A percentile compares a stretch with the other conserved stretches of the same genome.
phyloP scores from a whole-genome alignment of 2,329 filamentous ascomycete genomes.

The Daldinia sp. region DNA sequence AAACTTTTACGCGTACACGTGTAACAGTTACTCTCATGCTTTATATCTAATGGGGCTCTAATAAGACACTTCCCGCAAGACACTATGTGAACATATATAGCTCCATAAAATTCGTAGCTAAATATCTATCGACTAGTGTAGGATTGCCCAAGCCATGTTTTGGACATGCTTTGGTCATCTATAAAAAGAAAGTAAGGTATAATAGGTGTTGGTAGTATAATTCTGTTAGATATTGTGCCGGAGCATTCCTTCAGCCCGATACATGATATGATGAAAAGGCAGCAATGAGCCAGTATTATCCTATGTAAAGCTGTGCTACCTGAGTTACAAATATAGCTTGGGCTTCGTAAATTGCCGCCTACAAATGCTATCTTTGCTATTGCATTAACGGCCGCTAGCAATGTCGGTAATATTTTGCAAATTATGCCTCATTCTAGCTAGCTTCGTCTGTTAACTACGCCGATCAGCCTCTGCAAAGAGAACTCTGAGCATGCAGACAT shows the following conservation, averaged over 20 bases:
- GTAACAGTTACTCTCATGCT: not conserved
- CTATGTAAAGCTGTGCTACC: not conserved
- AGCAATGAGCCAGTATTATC: not conserved
- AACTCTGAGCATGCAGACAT: not conserved
- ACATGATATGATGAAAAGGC: not conserved
- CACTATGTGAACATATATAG: not conserved
- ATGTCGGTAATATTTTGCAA: not conserved
- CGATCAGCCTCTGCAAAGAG: not conserved
- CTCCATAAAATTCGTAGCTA: not conserved
- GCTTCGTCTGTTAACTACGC: not conserved
- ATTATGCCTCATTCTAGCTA: not conserved
- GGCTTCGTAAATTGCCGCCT: not conserved
- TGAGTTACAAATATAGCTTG: not conserved
- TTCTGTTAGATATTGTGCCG: not conserved
- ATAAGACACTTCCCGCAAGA: not conserved
- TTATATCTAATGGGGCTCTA: not conserved
- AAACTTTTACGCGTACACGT: not conserved
- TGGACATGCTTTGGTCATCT: not conserved
- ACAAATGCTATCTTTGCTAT: not conserved
- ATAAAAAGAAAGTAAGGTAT: not conserved
- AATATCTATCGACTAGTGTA: not conserved
- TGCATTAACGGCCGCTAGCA: no score
- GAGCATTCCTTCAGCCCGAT: not conserved
- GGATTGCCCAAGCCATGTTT: not conserved
- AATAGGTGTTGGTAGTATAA: not conserved